Evolutionary conservation across 352 stramenopile species (phyloP), one percentile per base, ranked within the genome.

Genomic region (Phytophthora pluvialis): DNA sequence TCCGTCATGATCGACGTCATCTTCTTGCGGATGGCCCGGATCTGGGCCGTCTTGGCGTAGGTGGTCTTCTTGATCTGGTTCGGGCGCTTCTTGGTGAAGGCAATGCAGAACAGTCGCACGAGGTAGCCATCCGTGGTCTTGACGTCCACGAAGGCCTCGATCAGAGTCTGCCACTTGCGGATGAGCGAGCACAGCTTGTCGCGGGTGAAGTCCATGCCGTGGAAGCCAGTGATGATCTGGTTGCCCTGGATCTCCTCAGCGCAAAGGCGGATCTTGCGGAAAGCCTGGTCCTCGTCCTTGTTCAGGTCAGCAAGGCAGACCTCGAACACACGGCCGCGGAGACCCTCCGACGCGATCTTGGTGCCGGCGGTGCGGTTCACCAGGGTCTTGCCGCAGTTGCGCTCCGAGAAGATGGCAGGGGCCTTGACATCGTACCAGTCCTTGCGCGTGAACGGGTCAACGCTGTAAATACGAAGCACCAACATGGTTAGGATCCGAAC

Each of bases 171-270:
- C 96, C 98, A 99, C 94, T 99, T 99, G 86, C 98, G 98, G 86
- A 99, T 99, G 55, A 99, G 89, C 77, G 94, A 99, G 92, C 97
- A 99, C 61, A 99, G 91, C 89, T 99, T 99, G 83, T 99, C 98
- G 70, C 98, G 97, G 54, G 93, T 97, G 59, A 97, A 91, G 74
- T 95, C 87, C 89, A 98, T 97, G 78, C 93, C 92, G 80, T 98
- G 89, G 85, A 96, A 96, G 52, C 86, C 85, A 46, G 89, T 97
- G 40, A 97, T 67, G 60, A 94, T 70, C 74, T 93, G 77, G 67
- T 82, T 92, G 73, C 88, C 89, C 76, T 95, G 97, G 57, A 99
- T 95, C 82, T 99, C 98, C 80, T 99, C 98, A 54, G 96, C 90
- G 74, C 96, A 98, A 42, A 99, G 92, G 71, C 98, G 98, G 73